Percentiles rank a stretch among this genome's conserved stretches.
These are phyloP conservation scores for Stephanodiscus minutulus DNA, from an alignment of 108 stramenopile species.

Conservation along the genomic window DNA sequence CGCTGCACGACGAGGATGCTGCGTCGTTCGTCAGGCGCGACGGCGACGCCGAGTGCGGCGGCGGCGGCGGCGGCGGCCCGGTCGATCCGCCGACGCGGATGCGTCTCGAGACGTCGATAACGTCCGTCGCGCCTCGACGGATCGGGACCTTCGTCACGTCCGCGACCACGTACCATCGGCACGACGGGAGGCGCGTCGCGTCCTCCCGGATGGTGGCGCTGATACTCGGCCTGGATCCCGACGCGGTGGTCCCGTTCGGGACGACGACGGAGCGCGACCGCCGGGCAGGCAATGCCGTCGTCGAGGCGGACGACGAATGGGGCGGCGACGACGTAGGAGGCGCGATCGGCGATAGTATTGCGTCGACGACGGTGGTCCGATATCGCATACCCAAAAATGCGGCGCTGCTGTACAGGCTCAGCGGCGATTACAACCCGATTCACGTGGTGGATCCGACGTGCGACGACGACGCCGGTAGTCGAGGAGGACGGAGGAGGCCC, in stretches of 20 bases:
- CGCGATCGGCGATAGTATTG: neutral
- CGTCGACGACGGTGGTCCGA: neutral
- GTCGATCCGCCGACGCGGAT: constrained; percentile 25
- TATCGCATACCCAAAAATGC: constrained; percentile 61
- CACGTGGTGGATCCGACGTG: constrained; percentile 65
- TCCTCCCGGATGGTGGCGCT: constrained; percentile 67
- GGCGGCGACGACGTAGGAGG: constrained; percentile 25
- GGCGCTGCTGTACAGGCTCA: constrained; percentile 85
- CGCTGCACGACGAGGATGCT: constrained; percentile 41
- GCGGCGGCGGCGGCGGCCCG: neutral
- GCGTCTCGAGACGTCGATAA: constrained; percentile 23
- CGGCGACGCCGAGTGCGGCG: neutral
- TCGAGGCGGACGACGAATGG: constrained; percentile 9
- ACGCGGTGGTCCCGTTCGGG: constrained; percentile 42
- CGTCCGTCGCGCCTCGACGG: constrained; percentile 61
- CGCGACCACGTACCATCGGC: constrained; percentile 39
- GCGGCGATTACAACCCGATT: constrained; percentile 91
- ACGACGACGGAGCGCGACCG: too few relatives aligned
- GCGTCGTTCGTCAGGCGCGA: neutral
- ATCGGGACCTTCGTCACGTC: constrained; percentile 82
- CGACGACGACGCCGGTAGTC: too few relatives aligned
- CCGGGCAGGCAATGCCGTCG: constrained; percentile 2
- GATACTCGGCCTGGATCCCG: constrained; percentile 53
- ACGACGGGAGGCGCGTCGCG: constrained; percentile 34
- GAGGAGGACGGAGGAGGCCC: too few relatives aligned